Base-by-base conservation (phyloP, 805 yeast species). In the Saccharomycopsis synnaedendra region DNA sequence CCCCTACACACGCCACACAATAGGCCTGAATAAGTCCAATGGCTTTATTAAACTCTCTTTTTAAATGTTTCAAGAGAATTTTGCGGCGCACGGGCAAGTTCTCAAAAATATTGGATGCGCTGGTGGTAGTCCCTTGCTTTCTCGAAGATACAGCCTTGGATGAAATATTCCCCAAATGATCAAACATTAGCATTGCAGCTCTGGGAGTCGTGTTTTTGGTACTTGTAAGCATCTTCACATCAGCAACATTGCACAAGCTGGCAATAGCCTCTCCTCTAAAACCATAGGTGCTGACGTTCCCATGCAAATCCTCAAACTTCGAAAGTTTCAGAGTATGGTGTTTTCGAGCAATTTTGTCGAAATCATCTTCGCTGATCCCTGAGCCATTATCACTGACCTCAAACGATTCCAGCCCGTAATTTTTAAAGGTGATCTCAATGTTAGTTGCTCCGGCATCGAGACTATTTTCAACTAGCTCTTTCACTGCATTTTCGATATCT, bases 401-500 rank as follows among this genome's bases (percentile, higher is more conserved):
- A 19, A 93, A 64, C 0, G 78, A 69, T 35, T 81, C 88, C 6
- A 81, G 55, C 1, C 97, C 97, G 61, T 83, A 75, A 54, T 86
- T 78, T 56, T 69, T 70, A 56, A 90, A 77, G 1, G 67, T 66
- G 10, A 90, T 66, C 43, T 86, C 94, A 32, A 93, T 69, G 45
- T 74, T 75, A 0, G 75, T 69, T 6, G 93, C 74, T 28, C 71
- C 62, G 0, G 97, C 93, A 64, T 93, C 98, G 5, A 90, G 65
- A 32, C 93, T 68, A 60, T 90, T 90, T 57, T 90, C 98, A 3
- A 93, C 70, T 1, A 89, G 65, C 60, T 90, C 98, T 59, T 90
- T 90, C 32, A 83, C 79, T 0, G 85, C 83, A 0, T 90, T 78
- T 0, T 76, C 69, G 40, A 93, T 64, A 56, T 85, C 95, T 4